Evolutionary conservation across 345 rosid species (phyloP), one percentile per base, ranked within the genome.

Genomic region (Hibiscus mutabilis): DNA sequence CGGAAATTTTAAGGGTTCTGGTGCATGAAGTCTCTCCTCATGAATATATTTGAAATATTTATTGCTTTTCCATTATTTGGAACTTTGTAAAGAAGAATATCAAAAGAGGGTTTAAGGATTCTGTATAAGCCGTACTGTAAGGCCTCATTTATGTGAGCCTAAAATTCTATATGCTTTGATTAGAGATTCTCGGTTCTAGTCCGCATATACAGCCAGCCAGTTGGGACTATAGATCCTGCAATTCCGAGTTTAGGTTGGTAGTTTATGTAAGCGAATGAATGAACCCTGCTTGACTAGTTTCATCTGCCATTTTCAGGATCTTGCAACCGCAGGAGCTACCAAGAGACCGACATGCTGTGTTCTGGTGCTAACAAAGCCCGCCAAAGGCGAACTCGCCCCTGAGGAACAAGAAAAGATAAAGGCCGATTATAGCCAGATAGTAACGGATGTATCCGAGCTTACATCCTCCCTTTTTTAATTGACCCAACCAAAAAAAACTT

Each of bases 321-420:
- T 95, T 79, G 97, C 96, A 0, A 89, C 86, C 67, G 99, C 99
- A 0, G 96, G 97, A 3, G 85, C 88, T 14, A 92, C 99, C 27
- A 95, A 92, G 83, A 79, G 99, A 73, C 99, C 99, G 2, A 95
- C 97, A 13, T 95, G 99, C 70, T 95, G 99, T 60, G 92, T 94
- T 22, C 87, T 91, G 78, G 96, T 94, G 29, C 75, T 83, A 80
- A 84, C 90, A 27, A 90, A 91, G 79, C 97, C 98, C 0, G 70
- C 78, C 0, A 95, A 95, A 83, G 99, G 96, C 6, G 97, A 92
- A 69, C n/a, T 90, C 46, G 69, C 71, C 33, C 81, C 25, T 6
- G 97, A 90, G 46, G 97, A 90, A 58, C 84, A 88, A 71, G 78
- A 87, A 29, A 90, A 89, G 78, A 76, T 92, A 13, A 82, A 84